phyloP scores from a whole-genome alignment of 2,329 filamentous ascomycete species.

The Colletotrichum sansevieriae region DNA sequence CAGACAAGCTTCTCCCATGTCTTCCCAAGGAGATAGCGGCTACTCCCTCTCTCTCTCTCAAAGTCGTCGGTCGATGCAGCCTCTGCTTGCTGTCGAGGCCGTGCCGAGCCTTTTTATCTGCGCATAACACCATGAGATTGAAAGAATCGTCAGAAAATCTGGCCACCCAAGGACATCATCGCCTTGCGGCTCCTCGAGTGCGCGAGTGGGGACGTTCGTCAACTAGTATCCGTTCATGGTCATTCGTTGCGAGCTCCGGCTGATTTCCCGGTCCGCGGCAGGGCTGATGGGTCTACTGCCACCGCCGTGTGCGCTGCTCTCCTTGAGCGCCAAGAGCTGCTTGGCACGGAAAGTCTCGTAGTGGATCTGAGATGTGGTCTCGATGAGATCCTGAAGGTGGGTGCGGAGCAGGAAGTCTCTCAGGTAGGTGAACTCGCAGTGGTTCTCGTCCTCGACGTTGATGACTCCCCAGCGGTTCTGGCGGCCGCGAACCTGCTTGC shows the following conservation, averaged over 20 bases:
- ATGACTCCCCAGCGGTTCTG: constrained; percentile 99
- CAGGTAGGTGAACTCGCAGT: constrained; percentile 99
- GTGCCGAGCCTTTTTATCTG: constrained; percentile 40
- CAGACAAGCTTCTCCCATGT: constrained; percentile 25
- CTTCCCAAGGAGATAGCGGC: constrained; percentile 18
- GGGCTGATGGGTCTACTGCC: constrained; percentile 95
- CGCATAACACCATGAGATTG: constrained; percentile 41
- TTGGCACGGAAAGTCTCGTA: constrained; percentile 99
- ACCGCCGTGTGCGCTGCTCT: constrained; percentile 88
- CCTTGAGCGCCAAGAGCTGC: constrained; percentile 97
- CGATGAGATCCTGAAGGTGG: constrained; percentile 97
- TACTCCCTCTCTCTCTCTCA: constrained; percentile 8
- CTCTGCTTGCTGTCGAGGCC: constrained; percentile 29
- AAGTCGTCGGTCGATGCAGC: constrained; percentile 31
- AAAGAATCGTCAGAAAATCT: constrained; percentile 39
- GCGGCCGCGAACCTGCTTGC: constrained; percentile 96
- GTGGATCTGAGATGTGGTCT: constrained; percentile 99
- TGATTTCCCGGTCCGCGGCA: constrained; percentile 92
- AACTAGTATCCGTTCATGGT: constrained; percentile 98
- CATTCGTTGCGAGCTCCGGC: constrained; percentile 96
- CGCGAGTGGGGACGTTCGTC: constrained; percentile 23
- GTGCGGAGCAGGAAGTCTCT: constrained; percentile 98
- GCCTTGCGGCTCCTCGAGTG: constrained; percentile 36
- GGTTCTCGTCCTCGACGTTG: constrained; percentile 99
- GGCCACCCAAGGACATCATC: constrained; percentile 39